These are phyloP conservation scores for Angophora floribunda DNA, from an alignment of 345 rosid species.

Conservation along the genomic window DNA sequence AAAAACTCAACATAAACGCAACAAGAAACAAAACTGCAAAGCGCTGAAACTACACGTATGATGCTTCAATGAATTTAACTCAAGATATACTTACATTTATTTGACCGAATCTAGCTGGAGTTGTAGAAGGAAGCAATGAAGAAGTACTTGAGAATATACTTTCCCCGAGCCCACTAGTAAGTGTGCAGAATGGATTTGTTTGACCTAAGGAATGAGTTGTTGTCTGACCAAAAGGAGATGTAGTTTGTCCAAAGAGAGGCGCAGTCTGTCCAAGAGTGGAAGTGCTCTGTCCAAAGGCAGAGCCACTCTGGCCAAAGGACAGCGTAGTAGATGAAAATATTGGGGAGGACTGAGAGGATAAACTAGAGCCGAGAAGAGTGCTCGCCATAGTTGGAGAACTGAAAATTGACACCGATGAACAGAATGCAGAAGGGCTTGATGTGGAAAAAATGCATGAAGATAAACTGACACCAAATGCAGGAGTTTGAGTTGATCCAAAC, in stretches of 20 bases:
- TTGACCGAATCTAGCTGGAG: conserved; percentile 30
- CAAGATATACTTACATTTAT: conserved; percentile 31
- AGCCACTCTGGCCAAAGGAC: conserved; percentile 41
- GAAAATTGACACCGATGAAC: conserved; percentile 50
- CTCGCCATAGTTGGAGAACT: conserved; percentile 29
- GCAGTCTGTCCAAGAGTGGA: conserved; percentile 31
- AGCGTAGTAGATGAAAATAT: conserved; percentile 36
- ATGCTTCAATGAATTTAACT: not conserved
- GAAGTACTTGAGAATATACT: conserved; percentile 26
- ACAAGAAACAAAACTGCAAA: not conserved
- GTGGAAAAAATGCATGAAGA: conserved; percentile 34
- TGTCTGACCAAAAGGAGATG: conserved; percentile 12
- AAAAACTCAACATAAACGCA: too few relatives aligned
- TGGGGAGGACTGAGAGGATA: conserved; percentile 50
- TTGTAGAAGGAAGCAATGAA: conserved; percentile 28
- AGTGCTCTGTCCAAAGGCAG: conserved; percentile 44
- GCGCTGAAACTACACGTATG: not conserved
- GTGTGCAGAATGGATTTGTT: conserved; percentile 33
- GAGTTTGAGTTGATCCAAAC: conserved; percentile 27
- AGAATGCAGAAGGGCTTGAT: conserved; percentile 39
- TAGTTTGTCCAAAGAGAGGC: not conserved
- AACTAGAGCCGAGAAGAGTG: conserved; percentile 25
- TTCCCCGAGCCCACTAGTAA: conserved; percentile 33
- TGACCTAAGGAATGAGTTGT: conserved; percentile 37
- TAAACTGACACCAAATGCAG: conserved; percentile 32